These are phyloP conservation scores for Botryotinia convoluta DNA, from an alignment of 2,329 filamentous ascomycete genomes.

Conservation along the genomic window DNA sequence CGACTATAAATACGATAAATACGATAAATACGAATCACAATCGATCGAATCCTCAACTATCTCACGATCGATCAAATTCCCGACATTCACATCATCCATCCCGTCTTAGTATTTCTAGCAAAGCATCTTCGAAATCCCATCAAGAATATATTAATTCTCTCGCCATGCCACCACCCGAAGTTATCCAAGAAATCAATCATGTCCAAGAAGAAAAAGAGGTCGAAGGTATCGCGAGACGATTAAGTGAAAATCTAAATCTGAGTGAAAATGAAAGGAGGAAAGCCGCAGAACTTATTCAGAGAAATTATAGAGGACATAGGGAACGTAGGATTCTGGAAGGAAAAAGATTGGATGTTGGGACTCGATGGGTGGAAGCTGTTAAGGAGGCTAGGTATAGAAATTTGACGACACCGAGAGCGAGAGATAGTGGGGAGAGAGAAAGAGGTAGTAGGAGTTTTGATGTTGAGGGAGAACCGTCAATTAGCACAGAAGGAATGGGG, in stretches of 20 bases:
- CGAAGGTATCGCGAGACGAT: conserved; percentile 30
- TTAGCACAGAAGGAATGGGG: conserved; percentile 21
- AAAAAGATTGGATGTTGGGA: conserved; percentile 50
- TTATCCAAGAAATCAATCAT: conserved; percentile 49
- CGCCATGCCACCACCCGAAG: conserved; percentile 34
- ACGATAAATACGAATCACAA: not conserved
- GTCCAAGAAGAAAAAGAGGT: conserved; percentile 45
- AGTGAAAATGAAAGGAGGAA: conserved; percentile 43
- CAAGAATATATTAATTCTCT: conserved; percentile 37
- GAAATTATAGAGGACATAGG: conserved; percentile 75
- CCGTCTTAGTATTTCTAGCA: conserved; percentile 28
- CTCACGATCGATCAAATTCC: not conserved
- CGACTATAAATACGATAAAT: not conserved
- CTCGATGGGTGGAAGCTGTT: conserved; percentile 44
- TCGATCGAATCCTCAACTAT: not conserved
- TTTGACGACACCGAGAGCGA: conserved; percentile 46
- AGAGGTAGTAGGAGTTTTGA: conserved; percentile 18
- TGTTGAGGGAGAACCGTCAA: conserved; percentile 31
- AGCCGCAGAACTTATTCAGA: conserved; percentile 61
- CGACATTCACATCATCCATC: conserved; percentile 24
- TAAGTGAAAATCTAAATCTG: conserved; percentile 34
- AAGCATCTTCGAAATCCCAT: conserved; percentile 28
- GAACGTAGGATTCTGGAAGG: conserved; percentile 69
- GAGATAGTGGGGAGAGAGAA: conserved; percentile 24
- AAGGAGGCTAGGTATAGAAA: conserved; percentile 56